These are phyloP conservation scores for Chalciporus chontae DNA, from an alignment of 768 basidiomycete genomes.

Conservation along the genomic window DNA sequence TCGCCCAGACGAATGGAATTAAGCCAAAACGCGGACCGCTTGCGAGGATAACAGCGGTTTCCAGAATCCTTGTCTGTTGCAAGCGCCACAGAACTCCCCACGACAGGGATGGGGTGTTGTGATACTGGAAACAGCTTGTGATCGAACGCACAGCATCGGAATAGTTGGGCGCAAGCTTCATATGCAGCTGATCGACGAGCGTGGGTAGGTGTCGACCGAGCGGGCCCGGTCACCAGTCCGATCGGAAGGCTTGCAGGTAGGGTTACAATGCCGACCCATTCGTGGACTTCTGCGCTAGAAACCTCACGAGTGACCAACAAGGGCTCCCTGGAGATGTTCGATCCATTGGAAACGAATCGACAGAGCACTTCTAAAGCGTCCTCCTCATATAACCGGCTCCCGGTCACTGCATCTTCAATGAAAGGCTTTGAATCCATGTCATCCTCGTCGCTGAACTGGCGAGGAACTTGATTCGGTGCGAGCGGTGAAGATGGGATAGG, in stretches of 20 bases:
- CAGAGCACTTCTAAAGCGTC: conserved; percentile 58
- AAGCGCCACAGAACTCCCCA: conserved; percentile 6
- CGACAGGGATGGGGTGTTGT: conserved; percentile 1
- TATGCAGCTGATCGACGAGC: conserved; percentile 62
- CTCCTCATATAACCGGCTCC: conserved; percentile 53
- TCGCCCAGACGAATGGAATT: conserved; percentile 33
- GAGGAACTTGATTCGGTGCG: conserved; percentile 38
- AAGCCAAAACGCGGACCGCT: conserved; percentile 65
- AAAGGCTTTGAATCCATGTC: conserved; percentile 29
- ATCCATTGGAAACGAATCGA: conserved; percentile 40
- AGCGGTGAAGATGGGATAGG: conserved; percentile 42
- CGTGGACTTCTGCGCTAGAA: conserved; percentile 14
- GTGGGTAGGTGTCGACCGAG: conserved; percentile 43
- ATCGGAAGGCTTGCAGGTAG: conserved; percentile 44
- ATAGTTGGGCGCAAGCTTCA: conserved; percentile 49
- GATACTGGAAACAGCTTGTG: conserved; percentile 39
- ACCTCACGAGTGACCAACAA: conserved; percentile 24
- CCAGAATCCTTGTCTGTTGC: conserved; percentile 35
- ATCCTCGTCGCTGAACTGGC: conserved; percentile 43
- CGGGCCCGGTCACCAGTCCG: conserved; percentile 41
- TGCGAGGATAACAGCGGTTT: conserved; percentile 53
- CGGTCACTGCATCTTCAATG: conserved; percentile 61
- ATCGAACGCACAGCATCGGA: conserved; percentile 49
- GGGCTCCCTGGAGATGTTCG: conserved; percentile 5
- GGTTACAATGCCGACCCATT: conserved; percentile 47